Evolutionary conservation across 2,329 filamentous ascomycete genomes (phyloP).

Genomic region (Rhynchosporium agropyri): DNA sequence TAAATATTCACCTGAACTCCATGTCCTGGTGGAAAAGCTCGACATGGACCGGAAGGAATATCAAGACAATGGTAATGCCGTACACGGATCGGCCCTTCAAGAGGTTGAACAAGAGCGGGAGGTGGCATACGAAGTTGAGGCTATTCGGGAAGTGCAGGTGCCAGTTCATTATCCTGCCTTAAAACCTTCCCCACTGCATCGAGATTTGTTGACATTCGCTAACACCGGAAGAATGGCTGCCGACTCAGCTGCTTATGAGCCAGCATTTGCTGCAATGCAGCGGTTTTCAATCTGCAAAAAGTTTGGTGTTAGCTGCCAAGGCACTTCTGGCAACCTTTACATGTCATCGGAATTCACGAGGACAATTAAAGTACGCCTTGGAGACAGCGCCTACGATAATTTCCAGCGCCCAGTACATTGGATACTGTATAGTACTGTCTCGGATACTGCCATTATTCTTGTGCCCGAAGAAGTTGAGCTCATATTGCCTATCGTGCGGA

Average conservation of each 20-base stretch:
- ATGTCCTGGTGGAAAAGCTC: constrained; percentile 43
- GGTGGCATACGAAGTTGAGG: constrained; percentile 50
- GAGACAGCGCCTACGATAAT: constrained; percentile 45
- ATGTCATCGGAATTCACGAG: constrained; percentile 52
- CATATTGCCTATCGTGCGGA: constrained; percentile 51
- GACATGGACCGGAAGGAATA: constrained; percentile 42
- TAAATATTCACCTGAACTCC: constrained; percentile 32
- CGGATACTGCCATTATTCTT: constrained; percentile 56
- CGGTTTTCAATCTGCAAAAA: constrained; percentile 45
- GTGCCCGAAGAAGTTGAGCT: constrained; percentile 65
- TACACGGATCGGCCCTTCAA: constrained; percentile 55
- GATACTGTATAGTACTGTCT: constrained; percentile 57
- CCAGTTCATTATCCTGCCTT: constrained; percentile 45
- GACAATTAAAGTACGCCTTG: constrained; percentile 45
- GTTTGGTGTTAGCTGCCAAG: constrained; percentile 37
- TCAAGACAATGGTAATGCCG: constrained; percentile 49
- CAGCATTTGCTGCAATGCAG: constrained; percentile 48
- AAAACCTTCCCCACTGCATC: constrained; percentile 50
- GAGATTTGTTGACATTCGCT: constrained; percentile 50
- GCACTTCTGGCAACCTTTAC: constrained; percentile 42
- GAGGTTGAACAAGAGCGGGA: constrained; percentile 56
- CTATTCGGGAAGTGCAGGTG: constrained; percentile 50
- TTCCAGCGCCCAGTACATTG: constrained; percentile 58
- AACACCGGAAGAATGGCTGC: constrained; percentile 48
- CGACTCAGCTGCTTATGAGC: constrained; percentile 45